Evolutionary conservation across 306 rosid species (phyloP), one percentile per base, ranked within the genome.

Genomic region (Vigna unguiculata): DNA sequence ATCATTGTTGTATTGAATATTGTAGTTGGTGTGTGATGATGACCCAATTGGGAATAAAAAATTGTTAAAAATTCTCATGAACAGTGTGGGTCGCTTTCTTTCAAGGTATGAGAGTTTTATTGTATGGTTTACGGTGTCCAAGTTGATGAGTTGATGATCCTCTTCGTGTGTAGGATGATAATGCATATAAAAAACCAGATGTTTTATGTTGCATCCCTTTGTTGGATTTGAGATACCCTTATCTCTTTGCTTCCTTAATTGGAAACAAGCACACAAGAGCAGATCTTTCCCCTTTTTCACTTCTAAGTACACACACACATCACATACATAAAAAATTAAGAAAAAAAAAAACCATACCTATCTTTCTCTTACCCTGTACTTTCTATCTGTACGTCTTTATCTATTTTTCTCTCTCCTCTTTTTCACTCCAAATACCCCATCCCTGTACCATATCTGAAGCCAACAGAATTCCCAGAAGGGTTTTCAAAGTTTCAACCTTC

Each of bases 151-250:
- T 54, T 74, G 75, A 22, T 72, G 48, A 78, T 66, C 63, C 72
- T 72, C 55, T 28, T 52, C 7, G 12, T 75, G 51, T 51, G 51
- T 7, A 47, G 62, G 57, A 14, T 24, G 10, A 1, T 62, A 13
- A 65, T 63, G 19, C 43, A 71, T 6, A 28, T 28, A 28, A 3
- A 69, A 79, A 78, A 53, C 85, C 96, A 87, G 95, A 94, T 92
- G 95, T 75, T 91, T 87, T 90, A 73, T 95, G 98, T 88, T 92
- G 96, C 90, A 83, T 84, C 84, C 46, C 82, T 83, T 52, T 69
- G 22, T 75, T 78, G 84, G 87, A 78, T 83, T 84, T 81, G 86
- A 84, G 70, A 68, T 80, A 71, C 81, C 87, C 91, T 86, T 82
- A 82, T 81, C 83, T 78, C 80, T 83, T 76, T 89, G 95, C 91